Base-by-base conservation (phyloP, 768 basidiomycete genomes). In the Mycena floridula region DNA sequence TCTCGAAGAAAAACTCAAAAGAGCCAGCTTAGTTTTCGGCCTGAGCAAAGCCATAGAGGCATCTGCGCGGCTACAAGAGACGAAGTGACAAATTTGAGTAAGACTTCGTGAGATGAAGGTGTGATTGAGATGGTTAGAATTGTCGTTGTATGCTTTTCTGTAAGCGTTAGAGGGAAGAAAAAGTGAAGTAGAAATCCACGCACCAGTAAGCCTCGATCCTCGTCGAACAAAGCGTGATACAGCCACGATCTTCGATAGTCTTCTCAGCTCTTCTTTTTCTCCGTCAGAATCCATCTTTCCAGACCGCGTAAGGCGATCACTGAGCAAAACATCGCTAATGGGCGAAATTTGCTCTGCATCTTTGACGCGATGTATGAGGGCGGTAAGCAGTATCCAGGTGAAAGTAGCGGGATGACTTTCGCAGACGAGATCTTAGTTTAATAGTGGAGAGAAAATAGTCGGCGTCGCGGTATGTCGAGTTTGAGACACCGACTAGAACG, bases 281-380 rank as follows among this genome's bases (percentile, higher is more conserved):
- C 58, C 59, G 32, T 80, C 77, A 7, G 57, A 20, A 13, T 53
- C 50, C 24, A 43, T 47, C 5, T 47, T 35, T 9, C 43, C 53
- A 25, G 36, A 16, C 22, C 36, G 13, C 36, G 12, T 35, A 12
- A 56, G 49, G 45, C 78, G 66, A 32, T 63, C 62, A n/a, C n/a
- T n/a, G 23, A 66, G 57, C 1, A 79, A 56, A 3, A 90, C 52
- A 15, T 86, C 79, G 2, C 74, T 72, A 2, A 89, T 51, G 0
- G 72, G 54, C 4, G 72, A 57, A 57, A 86, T 89, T 40, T 82
- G 74, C 20, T 85, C 80, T 1, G 83, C 63, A 20, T 70, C 71
- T 51, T 83, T 84, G 59, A 84, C 82, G 54, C 94, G 90, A 56
- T 95, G 93, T 16, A 86, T 79, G 9, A 91, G 64, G 1, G 90